Conservation (phyloP, 2,329 filamentous ascomycete species). For the Sporothrix brasiliensis region DNA sequence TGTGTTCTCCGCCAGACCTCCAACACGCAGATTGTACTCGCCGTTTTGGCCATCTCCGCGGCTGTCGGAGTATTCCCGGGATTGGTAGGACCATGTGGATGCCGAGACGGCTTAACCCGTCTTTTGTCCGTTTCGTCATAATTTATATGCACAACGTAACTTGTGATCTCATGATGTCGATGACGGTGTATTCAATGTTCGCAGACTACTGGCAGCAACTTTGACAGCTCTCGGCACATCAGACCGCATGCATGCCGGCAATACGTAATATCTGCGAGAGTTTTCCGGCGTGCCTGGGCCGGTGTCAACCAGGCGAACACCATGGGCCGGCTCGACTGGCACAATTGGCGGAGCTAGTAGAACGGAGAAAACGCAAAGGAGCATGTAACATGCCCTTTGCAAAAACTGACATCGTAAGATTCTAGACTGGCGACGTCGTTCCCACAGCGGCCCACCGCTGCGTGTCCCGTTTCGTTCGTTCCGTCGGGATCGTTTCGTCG, state of each 20-base stretch:
- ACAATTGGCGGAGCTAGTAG: neutral
- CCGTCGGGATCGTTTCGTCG: too few relatives aligned
- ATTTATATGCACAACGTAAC: neutral
- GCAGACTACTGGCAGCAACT: too few relatives aligned
- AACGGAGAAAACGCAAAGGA: neutral
- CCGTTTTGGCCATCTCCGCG: slow-evolving; percentile 25
- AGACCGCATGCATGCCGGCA: neutral
- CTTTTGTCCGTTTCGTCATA: neutral
- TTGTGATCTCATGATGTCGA: too few relatives aligned
- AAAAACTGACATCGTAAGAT: too few relatives aligned
- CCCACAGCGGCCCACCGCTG: too few relatives aligned
- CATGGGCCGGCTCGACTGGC: neutral
- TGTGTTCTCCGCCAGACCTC: too few relatives aligned
- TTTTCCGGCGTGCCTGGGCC: neutral
- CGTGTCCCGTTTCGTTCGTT: neutral
- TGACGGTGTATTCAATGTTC: too few relatives aligned
- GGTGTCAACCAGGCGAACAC: too few relatives aligned
- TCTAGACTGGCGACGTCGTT: too few relatives aligned
- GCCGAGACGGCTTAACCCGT: neutral
- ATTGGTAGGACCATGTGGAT: neutral
- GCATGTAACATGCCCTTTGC: neutral
- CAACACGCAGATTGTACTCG: too few relatives aligned
- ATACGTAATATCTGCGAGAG: slow-evolving; percentile 21
- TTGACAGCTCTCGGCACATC: neutral
- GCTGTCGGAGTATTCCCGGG: neutral